phyloP scores from a whole-genome alignment of 768 basidiomycete genomes.

The Calocybe cyanea region DNA sequence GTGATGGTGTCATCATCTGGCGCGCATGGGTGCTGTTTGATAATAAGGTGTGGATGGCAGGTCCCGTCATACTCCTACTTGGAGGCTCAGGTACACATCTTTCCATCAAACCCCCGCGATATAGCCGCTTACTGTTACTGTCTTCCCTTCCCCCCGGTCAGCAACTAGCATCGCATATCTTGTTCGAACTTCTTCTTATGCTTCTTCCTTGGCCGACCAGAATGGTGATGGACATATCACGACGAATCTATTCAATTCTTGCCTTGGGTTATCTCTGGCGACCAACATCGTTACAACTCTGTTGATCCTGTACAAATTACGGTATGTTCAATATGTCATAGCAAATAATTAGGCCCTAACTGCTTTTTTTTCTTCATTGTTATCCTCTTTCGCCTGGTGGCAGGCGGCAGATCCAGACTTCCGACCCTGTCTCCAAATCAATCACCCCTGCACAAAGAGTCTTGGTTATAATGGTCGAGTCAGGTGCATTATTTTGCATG shows the following conservation, averaged over 20 bases:
- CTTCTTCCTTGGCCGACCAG: background rate
- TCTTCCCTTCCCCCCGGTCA: background rate
- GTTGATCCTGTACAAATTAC: constrained; percentile 1
- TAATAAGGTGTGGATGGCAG: constrained; percentile 3
- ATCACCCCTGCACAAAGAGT: too few species aligned
- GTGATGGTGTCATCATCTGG: constrained; percentile 10
- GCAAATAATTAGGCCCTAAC: too few species aligned
- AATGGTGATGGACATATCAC: background rate
- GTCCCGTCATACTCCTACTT: constrained; percentile 6
- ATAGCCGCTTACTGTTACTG: background rate
- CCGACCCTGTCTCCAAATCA: too few species aligned
- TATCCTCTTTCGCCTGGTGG: too few species aligned
- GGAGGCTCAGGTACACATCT: constrained; percentile 1
- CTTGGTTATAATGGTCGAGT: too few species aligned
- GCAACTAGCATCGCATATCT: constrained; percentile 5
- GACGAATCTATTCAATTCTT: background rate
- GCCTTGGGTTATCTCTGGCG: constrained; percentile 7
- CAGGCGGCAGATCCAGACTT: too few species aligned
- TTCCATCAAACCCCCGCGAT: too few species aligned
- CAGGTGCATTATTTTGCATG: too few species aligned
- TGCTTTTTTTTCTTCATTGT: too few species aligned
- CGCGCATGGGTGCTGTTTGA: constrained; percentile 9
- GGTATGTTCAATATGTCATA: background rate
- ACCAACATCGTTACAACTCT: constrained; percentile 3
- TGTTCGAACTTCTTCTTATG: constrained; percentile 5